A percentile compares a stretch with the other conserved stretches of the same genome.
phyloP scores from a whole-genome alignment of 306 rosid genomes.

The Quercus robur region DNA sequence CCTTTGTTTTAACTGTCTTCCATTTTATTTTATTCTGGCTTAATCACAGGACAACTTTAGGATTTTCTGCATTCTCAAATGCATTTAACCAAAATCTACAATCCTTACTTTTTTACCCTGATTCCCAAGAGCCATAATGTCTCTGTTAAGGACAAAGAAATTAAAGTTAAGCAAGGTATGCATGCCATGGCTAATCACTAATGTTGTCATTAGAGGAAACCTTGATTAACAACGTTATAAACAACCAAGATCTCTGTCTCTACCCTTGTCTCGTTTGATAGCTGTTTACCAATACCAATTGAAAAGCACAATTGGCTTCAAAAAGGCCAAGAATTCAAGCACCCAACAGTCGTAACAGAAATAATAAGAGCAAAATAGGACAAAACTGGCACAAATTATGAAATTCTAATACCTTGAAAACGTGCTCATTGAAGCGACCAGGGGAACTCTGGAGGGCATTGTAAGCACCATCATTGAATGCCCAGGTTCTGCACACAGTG shows the following conservation, averaged over 20 bases:
- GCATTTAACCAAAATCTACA: neutral
- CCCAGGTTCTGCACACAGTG: constrained; percentile 97
- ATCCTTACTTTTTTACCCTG: neutral
- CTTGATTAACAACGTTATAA: neutral
- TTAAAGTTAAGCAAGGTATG: neutral
- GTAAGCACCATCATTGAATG: constrained; percentile 85
- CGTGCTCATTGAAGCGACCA: constrained; percentile 75
- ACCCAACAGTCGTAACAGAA: constrained; percentile 1
- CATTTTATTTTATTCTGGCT: too few relatives aligned
- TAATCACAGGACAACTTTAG: too few relatives aligned
- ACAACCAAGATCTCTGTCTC: neutral
- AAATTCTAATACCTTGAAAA: constrained; percentile 59
- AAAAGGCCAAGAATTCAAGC: constrained; percentile 1
- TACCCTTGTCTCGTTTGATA: neutral
- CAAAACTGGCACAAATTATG: constrained; percentile 11
- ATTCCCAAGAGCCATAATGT: neutral
- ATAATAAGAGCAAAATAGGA: constrained; percentile 1
- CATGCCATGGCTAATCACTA: neutral
- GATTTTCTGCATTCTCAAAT: neutral
- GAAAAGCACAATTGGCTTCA: neutral
- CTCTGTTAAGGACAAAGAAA: neutral
- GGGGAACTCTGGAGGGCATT: constrained; percentile 93
- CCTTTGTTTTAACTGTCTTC: too few relatives aligned
- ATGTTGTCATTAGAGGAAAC: neutral
- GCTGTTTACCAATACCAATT: neutral